phyloP scores from a whole-genome alignment of 495 filamentous ascomycete genomes.

The Hypoxylon intermedium region DNA sequence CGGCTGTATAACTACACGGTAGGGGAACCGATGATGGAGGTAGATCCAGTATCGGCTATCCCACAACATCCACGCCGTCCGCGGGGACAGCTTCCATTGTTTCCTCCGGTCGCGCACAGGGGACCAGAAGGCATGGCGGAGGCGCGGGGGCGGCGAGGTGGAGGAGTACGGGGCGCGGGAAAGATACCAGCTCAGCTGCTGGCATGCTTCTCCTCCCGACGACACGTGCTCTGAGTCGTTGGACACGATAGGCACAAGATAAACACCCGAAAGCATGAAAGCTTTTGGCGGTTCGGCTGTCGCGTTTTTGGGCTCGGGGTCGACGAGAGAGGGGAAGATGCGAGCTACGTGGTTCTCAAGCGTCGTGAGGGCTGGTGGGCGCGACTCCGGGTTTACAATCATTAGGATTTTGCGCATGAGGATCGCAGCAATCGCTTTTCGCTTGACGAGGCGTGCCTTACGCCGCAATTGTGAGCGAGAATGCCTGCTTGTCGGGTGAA shows the following conservation, averaged over 20 bases:
- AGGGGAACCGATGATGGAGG: slow-evolving; percentile 50
- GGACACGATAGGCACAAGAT: slow-evolving; percentile 56
- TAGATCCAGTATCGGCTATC: slow-evolving; percentile 88
- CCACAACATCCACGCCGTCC: slow-evolving; percentile 66
- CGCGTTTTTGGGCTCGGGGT: slow-evolving; percentile 6
- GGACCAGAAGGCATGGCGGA: slow-evolving; percentile 20
- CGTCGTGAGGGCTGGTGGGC: slow-evolving; percentile 38
- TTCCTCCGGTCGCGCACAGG: neutral
- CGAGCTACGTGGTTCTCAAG: slow-evolving; percentile 47
- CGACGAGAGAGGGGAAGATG: slow-evolving; percentile 46
- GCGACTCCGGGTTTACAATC: slow-evolving; percentile 49
- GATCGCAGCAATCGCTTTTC: slow-evolving; percentile 49
- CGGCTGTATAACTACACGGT: slow-evolving; percentile 56
- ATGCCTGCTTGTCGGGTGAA: slow-evolving; percentile 17
- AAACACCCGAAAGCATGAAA: slow-evolving; percentile 63
- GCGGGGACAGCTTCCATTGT: slow-evolving; percentile 15
- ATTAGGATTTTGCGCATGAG: slow-evolving; percentile 48
- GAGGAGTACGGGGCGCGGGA: slow-evolving; percentile 49
- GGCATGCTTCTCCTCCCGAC: neutral
- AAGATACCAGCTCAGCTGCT: slow-evolving; percentile 48
- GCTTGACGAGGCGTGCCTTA: slow-evolving; percentile 39
- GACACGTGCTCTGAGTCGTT: neutral
- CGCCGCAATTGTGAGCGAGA: slow-evolving; percentile 26
- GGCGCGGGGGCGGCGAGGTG: slow-evolving; percentile 22
- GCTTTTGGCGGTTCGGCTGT: slow-evolving; percentile 39